These are phyloP conservation scores for Sodiomyces alkalinus DNA, from an alignment of 2,329 filamentous ascomycete species.

Conservation along the genomic window DNA sequence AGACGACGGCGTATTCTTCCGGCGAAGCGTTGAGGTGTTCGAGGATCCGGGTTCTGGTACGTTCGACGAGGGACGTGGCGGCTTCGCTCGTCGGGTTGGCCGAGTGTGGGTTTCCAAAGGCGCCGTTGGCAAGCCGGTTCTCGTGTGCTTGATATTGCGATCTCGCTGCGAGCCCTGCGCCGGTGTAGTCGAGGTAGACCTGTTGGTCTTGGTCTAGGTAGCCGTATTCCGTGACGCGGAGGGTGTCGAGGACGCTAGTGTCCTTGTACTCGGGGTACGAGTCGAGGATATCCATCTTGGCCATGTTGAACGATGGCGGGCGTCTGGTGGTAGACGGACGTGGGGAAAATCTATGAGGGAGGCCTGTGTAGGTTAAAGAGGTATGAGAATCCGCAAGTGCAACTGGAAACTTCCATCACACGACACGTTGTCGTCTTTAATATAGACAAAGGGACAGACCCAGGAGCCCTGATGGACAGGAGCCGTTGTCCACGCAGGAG, in stretches of 20 bases:
- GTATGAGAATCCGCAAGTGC: too few relatives aligned
- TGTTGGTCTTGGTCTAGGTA: constrained; percentile 22
- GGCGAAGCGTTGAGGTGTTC: constrained; percentile 17
- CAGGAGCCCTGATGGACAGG: too few relatives aligned
- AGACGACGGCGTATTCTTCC: constrained; percentile 23
- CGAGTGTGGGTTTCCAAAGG: constrained; percentile 26
- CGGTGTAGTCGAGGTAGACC: constrained; percentile 26
- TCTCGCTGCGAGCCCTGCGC: constrained; percentile 18
- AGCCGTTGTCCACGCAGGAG: too few relatives aligned
- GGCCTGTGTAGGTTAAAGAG: too few relatives aligned
- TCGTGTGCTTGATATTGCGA: constrained; percentile 17
- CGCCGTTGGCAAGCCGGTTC: constrained; percentile 12
- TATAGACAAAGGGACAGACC: too few relatives aligned
- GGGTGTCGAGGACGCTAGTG: constrained; percentile 15
- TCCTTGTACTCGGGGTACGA: constrained; percentile 18
- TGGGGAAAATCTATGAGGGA: too few relatives aligned
- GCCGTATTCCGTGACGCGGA: constrained; percentile 18
- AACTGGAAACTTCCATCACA: too few relatives aligned
- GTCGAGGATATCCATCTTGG: constrained; percentile 8
- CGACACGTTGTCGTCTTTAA: too few relatives aligned
- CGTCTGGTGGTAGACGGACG: too few relatives aligned
- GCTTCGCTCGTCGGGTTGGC: constrained; percentile 19
- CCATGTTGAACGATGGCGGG: too few relatives aligned
- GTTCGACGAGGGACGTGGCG: constrained; percentile 17
- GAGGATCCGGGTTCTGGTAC: constrained; percentile 16